Percentiles rank a stretch among this genome's conserved stretches.
Conservation (phyloP, 208 protist species). For the Balamuthia mandrillaris region DNA sequence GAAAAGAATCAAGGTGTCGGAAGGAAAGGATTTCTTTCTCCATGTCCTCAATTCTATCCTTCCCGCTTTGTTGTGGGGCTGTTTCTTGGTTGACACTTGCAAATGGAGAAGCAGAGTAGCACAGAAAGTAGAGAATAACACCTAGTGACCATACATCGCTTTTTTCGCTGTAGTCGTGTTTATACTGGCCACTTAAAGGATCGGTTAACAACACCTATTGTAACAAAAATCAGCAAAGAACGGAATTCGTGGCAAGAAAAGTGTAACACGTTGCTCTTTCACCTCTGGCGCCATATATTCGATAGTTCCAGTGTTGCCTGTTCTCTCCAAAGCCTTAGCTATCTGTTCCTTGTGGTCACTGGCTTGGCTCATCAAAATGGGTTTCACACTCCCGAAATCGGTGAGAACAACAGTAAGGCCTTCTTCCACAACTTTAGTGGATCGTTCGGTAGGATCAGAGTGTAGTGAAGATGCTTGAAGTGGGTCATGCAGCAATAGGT, state of each 20-base stretch:
- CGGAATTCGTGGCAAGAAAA: not conserved
- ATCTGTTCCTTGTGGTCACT: too few species aligned
- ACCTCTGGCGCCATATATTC: conserved; percentile 23
- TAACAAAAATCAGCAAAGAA: not conserved
- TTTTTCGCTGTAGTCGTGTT: conserved; percentile 38
- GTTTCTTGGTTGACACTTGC: too few species aligned
- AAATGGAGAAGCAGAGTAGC: conserved; percentile 27
- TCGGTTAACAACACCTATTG: not conserved
- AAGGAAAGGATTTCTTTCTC: too few species aligned
- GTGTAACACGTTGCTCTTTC: not conserved
- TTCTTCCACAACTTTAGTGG: too few species aligned
- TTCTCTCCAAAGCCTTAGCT: not conserved
- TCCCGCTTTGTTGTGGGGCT: too few species aligned
- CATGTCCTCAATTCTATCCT: too few species aligned
- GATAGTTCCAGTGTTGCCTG: conserved; percentile 26
- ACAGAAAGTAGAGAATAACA: conserved; percentile 62
- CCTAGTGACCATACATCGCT: conserved; percentile 61
- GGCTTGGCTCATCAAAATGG: too few species aligned
- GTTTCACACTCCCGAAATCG: conserved; percentile 29
- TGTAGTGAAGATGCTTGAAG: too few species aligned
- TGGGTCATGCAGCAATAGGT: conserved; percentile 22
- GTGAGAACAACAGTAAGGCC: not conserved
- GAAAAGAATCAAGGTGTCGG: too few species aligned
- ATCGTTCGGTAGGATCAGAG: too few species aligned
- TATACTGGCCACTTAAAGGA: not conserved